phyloP scores from a whole-genome alignment of 1,284 basidiomycete genomes.

The Sporisorium exsertum region DNA sequence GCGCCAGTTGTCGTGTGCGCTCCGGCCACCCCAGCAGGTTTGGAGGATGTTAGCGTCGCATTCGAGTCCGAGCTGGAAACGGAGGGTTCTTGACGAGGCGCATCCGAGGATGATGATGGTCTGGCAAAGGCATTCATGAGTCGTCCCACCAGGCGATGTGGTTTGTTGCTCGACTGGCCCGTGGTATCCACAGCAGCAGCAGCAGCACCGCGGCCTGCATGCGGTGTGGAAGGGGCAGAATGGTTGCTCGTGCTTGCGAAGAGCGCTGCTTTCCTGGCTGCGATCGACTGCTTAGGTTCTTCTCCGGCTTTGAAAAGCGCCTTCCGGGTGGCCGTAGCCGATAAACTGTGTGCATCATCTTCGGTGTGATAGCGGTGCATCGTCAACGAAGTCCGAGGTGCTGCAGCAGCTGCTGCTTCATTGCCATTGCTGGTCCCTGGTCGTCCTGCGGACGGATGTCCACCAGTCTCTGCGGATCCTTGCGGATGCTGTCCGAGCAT shows the following conservation, averaged over 20 bases:
- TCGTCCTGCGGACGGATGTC: constrained; percentile 1
- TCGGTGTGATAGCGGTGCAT: constrained; percentile 39
- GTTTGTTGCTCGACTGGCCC: constrained; percentile 13
- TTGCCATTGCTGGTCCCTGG: constrained; percentile 26
- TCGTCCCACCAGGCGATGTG: constrained; percentile 37
- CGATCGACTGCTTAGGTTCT: constrained; percentile 37
- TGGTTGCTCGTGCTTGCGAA: constrained; percentile 25
- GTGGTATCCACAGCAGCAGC: constrained; percentile 1
- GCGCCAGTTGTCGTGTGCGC: background rate
- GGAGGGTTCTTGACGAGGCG: constrained; percentile 8
- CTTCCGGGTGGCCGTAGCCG: constrained; percentile 9
- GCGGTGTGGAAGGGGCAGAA: constrained; percentile 30
- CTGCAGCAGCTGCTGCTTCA: constrained; percentile 1
- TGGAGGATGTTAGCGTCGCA: background rate
- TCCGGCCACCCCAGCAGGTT: background rate
- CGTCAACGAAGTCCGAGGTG: constrained; percentile 26
- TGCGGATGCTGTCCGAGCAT: constrained; percentile 33
- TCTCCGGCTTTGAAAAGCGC: constrained; percentile 36
- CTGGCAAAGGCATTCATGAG: constrained; percentile 40
- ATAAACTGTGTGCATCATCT: constrained; percentile 17
- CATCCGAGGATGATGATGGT: constrained; percentile 20
- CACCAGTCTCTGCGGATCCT: constrained; percentile 10
- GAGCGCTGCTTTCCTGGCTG: constrained; percentile 38
- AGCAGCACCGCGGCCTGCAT: constrained; percentile 7
- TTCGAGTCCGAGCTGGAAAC: constrained; percentile 3